Base-by-base conservation (phyloP, 2,329 filamentous ascomycete genomes). In the Clonostachys sp. region DNA sequence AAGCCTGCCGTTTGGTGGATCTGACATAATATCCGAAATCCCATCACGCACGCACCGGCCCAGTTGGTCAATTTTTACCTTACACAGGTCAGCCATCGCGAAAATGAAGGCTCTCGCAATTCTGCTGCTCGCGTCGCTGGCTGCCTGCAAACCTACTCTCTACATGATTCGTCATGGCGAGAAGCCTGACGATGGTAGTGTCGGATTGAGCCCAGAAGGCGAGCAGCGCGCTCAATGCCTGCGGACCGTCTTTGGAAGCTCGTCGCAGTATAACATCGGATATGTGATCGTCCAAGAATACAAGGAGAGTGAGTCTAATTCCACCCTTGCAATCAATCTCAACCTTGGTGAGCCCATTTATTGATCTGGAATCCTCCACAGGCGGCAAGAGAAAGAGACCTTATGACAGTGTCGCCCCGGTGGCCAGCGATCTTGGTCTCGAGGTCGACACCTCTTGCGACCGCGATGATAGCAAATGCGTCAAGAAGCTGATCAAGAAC, bases 121-220 rank as follows among this genome's bases (percentile, higher is more conserved):
- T 12, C 36, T 39, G 14, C 36, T 39, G n/a, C 45, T 58, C 18
- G 48, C 51, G 9, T 51, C 52, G 7, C 20, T 58, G 18, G 57
- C 53, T 4, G 50, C 52, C 9, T 55, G 55, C 33, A 51, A 56
- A 10, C 72, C 78, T 2, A 83, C 74, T 1, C 75, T 84, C 34
- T 85, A 82, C 57, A 63, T 84, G 9, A 84, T 85, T 58, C 76
- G 81, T 16, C 81, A 85, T 53, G 81, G 81, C 49, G 81, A 85
- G 61, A 85, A 85, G 61, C 80, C 81, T 2, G 69, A 70, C 5
- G 63, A 74, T 45, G 17, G 17, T 14, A 68, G 67, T 14, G 65
- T 42, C 36, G 80, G 79, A 3, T 65, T 84, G 42, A 79, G 61
- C 47, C 53, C 68, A 0, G 55, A 72, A 50, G 81, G 81, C n/a